Conservation (phyloP, 495 filamentous ascomycete genomes). For the Talaromyces nanjingensis region DNA sequence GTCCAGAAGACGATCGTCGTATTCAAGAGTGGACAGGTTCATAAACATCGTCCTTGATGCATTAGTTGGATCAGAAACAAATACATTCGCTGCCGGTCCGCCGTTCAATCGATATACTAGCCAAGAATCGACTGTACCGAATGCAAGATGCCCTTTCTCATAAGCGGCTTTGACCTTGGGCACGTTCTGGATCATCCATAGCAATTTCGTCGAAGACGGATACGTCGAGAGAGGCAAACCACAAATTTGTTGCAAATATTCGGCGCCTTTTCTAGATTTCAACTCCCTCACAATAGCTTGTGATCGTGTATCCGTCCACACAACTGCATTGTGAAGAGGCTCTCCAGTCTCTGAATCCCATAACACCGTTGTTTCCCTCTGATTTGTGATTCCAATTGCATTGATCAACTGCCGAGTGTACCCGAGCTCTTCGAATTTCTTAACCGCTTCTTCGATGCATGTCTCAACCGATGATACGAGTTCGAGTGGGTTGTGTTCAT, state of each 20-base stretch:
- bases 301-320: slow-evolving; percentile 91
- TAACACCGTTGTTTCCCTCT: slow-evolving; percentile 88
- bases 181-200: slow-evolving; percentile 78
- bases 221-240: slow-evolving; percentile 92
- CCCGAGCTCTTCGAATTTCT: slow-evolving; percentile 60
- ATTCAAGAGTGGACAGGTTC: slow-evolving; percentile 77
- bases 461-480: slow-evolving; percentile 70
- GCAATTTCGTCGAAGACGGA: slow-evolving; percentile 81
- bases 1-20: slow-evolving; percentile 70
- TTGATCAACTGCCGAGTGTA: slow-evolving; percentile 63
- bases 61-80: slow-evolving; percentile 89
- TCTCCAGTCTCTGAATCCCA: slow-evolving; percentile 87
- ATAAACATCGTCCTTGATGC: slow-evolving; percentile 96
- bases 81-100: slow-evolving; percentile 57
- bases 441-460: slow-evolving; percentile 75
- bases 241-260: slow-evolving; percentile 64
- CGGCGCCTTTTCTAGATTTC: slow-evolving; percentile 56
- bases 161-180: slow-evolving; percentile 67
- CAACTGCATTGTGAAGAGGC: slow-evolving; percentile 81
- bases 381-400: slow-evolving; percentile 87
- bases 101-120: slow-evolving; percentile 87
- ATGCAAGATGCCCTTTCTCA: slow-evolving; percentile 69
- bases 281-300: slow-evolving; percentile 68
- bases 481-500: slow-evolving; percentile 83
- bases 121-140: slow-evolving; percentile 93